A percentile compares a stretch with the other conserved stretches of the same genome.
Evolutionary conservation across 768 basidiomycete species (phyloP).

Genomic region (Omphalotus guepiniiformis): DNA sequence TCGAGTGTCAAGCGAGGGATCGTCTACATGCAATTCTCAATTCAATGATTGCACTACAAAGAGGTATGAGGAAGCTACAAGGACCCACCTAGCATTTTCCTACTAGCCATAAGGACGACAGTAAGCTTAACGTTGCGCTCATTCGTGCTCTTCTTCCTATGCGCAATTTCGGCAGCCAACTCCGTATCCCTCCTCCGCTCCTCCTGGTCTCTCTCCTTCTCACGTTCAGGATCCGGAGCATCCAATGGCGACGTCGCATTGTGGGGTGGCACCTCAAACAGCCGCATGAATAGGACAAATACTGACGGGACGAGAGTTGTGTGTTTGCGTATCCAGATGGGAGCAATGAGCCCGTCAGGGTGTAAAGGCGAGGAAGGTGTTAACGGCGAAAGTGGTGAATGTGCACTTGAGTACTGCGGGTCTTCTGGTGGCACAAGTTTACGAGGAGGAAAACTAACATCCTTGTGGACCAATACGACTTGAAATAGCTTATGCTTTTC

Average conservation of each 20-base stretch:
- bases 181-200: constrained; percentile 73
- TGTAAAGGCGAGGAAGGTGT: constrained; percentile 84
- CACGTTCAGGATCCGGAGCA: constrained; percentile 45
- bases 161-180: constrained; percentile 74
- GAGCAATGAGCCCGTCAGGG: constrained; percentile 95
- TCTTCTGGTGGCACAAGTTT: constrained; percentile 65
- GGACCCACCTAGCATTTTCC: constrained; percentile 75
- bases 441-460: constrained; percentile 81
- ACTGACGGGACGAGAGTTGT: constrained; percentile 88
- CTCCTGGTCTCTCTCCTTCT: constrained; percentile 57
- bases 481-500: constrained; percentile 68
- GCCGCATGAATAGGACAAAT: constrained; percentile 84
- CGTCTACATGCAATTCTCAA: constrained; percentile 68
- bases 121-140: constrained; percentile 94
- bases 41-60: background rate
- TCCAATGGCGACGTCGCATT: constrained; percentile 45
- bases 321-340: constrained; percentile 98
- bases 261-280: constrained; percentile 52
- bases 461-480: constrained; percentile 78
- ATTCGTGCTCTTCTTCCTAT: constrained; percentile 70
- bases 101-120: constrained; percentile 87
- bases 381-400: constrained; percentile 93
- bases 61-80: background rate
- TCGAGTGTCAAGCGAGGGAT: constrained; percentile 76
- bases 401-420: constrained; percentile 51